Base-by-base conservation (phyloP, 352 stramenopile genomes). In the Phytophthora pini region DNA sequence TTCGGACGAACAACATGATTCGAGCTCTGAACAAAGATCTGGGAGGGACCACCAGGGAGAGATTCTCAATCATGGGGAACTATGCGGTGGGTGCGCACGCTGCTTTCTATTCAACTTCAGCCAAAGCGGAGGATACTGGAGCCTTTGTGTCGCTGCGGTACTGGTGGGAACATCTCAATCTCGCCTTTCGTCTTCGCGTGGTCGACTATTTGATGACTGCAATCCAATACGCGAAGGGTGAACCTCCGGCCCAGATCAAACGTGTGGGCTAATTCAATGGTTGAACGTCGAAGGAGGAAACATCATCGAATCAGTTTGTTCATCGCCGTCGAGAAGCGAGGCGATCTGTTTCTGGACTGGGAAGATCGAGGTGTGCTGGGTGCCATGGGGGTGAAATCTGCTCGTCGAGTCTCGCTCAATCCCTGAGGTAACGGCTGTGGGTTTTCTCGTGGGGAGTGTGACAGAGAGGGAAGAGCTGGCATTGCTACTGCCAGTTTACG, bases 1-100 rank as follows among this genome's bases (percentile, higher is more conserved):
- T 97, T 44, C 87, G 90, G 29, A 96, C 87, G 20, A 96, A 93
- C 70, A 97, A 97, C 61, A 94, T 98, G 79, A 89, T 97, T 41
- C 88, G 92, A 5, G 76, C 84, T 22, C 70, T 98, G 22, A 98
- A 97, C 73, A 96, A 97, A 52, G 86, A 94, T 20, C 66, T 96
- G 0, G 88, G 88, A 34, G 88, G 90, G 9, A 90, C 85, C 3
- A 93, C 80, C 0, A 77, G 82, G n/a, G 83, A 93, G 41, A 73
- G 87, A 13, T 95, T 95, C 47, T 72, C 80, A 0, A 75, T 90
- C 27, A 93, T 93, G 77, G 87, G 82, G 26, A 79, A 84, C 46
- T 93, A 88, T 50, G 84, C 87, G 24, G 72, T 91, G 3, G 68
- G 79, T 55, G 87, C 82, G 4, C 80, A 92, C 49, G 70, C 83